phyloP scores from a whole-genome alignment of 441 rosid genomes.

The Syzygium malaccense region DNA sequence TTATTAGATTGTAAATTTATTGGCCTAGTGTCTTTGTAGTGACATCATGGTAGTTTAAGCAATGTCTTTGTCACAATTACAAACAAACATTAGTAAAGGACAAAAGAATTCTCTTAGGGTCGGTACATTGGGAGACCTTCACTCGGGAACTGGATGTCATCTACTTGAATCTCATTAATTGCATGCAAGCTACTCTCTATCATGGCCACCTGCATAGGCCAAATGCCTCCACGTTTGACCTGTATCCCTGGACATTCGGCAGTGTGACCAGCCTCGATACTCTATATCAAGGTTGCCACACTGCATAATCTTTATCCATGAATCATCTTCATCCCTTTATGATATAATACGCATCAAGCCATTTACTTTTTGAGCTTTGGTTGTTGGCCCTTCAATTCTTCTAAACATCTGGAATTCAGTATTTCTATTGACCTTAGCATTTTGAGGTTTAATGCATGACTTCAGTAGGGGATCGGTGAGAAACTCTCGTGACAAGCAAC shows the following conservation, averaged over 20 bases:
- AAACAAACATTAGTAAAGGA: not conserved
- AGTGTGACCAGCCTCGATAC: not conserved
- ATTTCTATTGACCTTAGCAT: not conserved
- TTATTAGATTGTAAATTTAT: not conserved
- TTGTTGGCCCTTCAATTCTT: not conserved
- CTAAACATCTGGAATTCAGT: not conserved
- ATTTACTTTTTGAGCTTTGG: not conserved
- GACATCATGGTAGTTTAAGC: not conserved
- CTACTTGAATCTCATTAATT: accelerated
- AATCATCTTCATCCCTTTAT: not conserved
- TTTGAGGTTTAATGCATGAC: not conserved
- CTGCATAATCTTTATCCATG: not conserved
- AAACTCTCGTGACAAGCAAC: not conserved
- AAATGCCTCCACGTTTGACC: not conserved
- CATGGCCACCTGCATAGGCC: accelerated
- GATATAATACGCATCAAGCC: not conserved
- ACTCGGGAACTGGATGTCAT: not conserved
- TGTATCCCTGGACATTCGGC: not conserved
- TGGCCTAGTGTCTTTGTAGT: not conserved
- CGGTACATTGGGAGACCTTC: accelerated
- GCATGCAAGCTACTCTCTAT: not conserved
- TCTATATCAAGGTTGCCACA: no score
- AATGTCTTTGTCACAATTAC: not conserved
- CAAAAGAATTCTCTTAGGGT: not conserved
- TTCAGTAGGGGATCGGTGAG: not conserved